Percentiles rank a stretch among this genome's conserved stretches.
Evolutionary conservation across 1,284 basidiomycete genomes (phyloP).

Genomic region (Malassezia slooffiae): DNA sequence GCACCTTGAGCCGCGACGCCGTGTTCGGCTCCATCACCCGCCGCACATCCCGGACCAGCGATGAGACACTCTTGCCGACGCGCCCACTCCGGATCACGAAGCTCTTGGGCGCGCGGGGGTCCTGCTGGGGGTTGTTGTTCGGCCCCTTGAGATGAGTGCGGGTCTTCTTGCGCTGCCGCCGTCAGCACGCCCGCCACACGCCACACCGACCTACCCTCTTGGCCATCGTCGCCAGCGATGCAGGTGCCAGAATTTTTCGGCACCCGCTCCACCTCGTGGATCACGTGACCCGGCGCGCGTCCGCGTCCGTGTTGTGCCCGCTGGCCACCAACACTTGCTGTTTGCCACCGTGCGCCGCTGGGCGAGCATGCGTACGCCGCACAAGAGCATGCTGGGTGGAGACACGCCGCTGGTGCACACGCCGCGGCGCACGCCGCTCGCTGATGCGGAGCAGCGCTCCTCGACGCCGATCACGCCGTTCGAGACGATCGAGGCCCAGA

Average conservation of each 20-base stretch:
- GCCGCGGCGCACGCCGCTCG: conserved; percentile 32
- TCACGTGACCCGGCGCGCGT: conserved; percentile 16
- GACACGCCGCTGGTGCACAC: conserved; percentile 29
- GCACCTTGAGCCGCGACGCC: conserved; percentile 77
- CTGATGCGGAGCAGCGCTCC: conserved; percentile 37
- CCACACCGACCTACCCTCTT: background rate
- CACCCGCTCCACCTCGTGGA: background rate
- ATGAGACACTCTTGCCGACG: conserved; percentile 73
- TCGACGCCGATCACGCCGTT: conserved; percentile 44
- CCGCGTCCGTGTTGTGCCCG: conserved; percentile 8
- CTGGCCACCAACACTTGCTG: too few species aligned
- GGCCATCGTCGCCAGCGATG: conserved; percentile 1
- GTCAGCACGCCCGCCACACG: background rate
- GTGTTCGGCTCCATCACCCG: conserved; percentile 98
- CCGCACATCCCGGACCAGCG: conserved; percentile 81
- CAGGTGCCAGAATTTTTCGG: conserved; percentile 3
- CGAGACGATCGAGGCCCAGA: conserved; percentile 51
- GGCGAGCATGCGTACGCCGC: too few species aligned
- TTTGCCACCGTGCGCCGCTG: too few species aligned
- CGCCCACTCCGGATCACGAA: conserved; percentile 87
- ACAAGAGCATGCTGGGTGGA: background rate
- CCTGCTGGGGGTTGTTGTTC: conserved; percentile 24
- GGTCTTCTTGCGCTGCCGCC: conserved; percentile 30
- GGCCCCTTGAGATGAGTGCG: conserved; percentile 42
- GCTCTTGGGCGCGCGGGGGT: conserved; percentile 50